Percentiles rank a stretch among this genome's conserved stretches.
phyloP scores from a whole-genome alignment of 2,329 filamentous ascomycete genomes.

The Paecilomyces fulvus region DNA sequence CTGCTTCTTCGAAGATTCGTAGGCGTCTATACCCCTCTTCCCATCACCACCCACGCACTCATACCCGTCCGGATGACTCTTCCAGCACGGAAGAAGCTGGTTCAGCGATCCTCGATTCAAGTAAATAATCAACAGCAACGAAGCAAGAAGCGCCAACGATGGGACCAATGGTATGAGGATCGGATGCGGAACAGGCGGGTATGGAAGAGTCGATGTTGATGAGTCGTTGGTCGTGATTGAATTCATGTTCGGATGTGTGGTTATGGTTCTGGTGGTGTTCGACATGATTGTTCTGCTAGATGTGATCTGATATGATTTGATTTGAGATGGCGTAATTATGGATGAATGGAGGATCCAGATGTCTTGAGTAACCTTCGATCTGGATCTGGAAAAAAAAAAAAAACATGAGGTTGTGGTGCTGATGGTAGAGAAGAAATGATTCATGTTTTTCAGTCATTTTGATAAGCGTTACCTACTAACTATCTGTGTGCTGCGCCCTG shows the following conservation, averaged over 20 bases:
- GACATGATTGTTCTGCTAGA: neutral
- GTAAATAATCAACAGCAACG: neutral
- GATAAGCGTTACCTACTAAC: too few species aligned
- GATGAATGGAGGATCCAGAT: neutral
- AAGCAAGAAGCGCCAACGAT: neutral
- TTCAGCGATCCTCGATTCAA: neutral
- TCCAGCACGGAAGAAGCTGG: neutral
- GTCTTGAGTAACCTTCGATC: too few species aligned
- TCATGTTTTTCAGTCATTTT: neutral
- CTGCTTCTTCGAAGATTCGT: neutral
- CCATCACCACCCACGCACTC: neutral
- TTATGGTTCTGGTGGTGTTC: neutral
- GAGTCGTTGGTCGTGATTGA: too few species aligned
- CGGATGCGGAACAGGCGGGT: neutral
- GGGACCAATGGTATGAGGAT: neutral
- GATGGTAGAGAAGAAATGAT: neutral
- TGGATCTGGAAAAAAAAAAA: too few species aligned
- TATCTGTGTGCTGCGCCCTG: too few species aligned
- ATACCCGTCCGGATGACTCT: neutral
- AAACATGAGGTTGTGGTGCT: too few species aligned
- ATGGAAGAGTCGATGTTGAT: neutral
- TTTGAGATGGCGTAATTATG: neutral
- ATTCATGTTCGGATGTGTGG: neutral
- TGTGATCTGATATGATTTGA: neutral
- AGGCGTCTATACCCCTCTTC: neutral